These are phyloP conservation scores for Hypoxylon sp. DNA, from an alignment of 2,329 filamentous ascomycete genomes.

Conservation along the genomic window DNA sequence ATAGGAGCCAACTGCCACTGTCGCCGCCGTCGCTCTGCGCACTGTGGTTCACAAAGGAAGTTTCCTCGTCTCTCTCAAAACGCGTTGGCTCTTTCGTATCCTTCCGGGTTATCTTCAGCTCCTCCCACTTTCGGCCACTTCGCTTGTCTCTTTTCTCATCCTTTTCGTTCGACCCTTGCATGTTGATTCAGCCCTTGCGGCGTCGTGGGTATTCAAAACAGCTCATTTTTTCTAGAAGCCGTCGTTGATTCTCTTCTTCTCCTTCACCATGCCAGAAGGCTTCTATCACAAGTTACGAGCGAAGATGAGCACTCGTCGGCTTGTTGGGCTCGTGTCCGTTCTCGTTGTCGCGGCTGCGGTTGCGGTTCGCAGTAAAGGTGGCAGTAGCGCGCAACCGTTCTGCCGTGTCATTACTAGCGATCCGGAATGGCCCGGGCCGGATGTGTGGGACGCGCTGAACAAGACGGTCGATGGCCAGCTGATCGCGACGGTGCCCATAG, in stretches of 20 bases:
- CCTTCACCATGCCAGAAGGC: neutral
- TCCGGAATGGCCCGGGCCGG: conserved; percentile 57
- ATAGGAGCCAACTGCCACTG: too few species aligned
- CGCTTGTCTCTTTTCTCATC: neutral
- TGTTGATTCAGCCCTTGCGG: neutral
- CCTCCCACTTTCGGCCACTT: neutral
- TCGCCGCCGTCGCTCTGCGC: too few species aligned
- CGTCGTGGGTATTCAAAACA: neutral
- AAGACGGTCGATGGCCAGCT: conserved; percentile 58
- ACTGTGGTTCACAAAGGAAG: neutral
- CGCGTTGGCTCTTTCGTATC: too few species aligned
- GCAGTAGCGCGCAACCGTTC: conserved; percentile 32
- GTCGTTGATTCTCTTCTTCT: neutral
- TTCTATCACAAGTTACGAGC: neutral
- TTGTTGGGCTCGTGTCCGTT: neutral
- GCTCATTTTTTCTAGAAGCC: neutral
- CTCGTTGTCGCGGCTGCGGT: neutral
- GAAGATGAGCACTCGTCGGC: neutral
- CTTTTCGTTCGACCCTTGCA: too few species aligned
- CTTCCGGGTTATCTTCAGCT: neutral
- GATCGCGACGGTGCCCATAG: conserved; percentile 61
- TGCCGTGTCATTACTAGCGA: conserved; percentile 60
- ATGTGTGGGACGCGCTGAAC: conserved; percentile 61
- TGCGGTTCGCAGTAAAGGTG: neutral
- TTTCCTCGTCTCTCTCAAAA: neutral